Base-by-base conservation (phyloP, 805 yeast genomes). In the Wickerhamomyces canadensis region DNA sequence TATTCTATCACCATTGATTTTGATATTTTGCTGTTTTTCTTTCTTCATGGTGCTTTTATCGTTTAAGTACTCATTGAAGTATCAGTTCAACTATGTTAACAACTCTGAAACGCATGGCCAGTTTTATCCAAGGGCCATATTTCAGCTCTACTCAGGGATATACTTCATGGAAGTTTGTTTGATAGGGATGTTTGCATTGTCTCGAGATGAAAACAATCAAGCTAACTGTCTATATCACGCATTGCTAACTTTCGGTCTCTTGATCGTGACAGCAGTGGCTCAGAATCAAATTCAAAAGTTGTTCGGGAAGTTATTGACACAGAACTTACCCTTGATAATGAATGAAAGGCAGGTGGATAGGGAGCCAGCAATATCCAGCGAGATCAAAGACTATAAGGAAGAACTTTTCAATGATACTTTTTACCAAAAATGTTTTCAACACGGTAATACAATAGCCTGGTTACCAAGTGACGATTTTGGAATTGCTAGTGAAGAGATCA, bases 81-180 rank as follows among this genome's bases (percentile, higher is more conserved):
- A 73, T 47, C 74, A 80, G 33, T 80, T 71, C 54, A 68, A 71
- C 44, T 62, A 58, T 27, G 59, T 55, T 12, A 76, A 77, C 41
- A 62, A 61, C 16, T 72, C 83, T 3, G 91, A 83, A 49, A 78
- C 86, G 0, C 61, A 67, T 49, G 96, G 96, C 0, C 67, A 65
- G 40, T 64, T 83, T 31, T 88, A 84, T 55, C 84, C 93, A 1
- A 65, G 67, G 3, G 94, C 95, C 0, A 58, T 88, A 15, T 68
- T 82, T 40, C 95, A 86, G 40, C 58, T 88, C 31, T 86, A 83
- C 51, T 68, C 84, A 0, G 97, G 97, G 0, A 61, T 88, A 2
- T 88, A 88, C 55, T 84, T 88, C 50, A 66, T 85, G 52, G 94
- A 88, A 51, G 65, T 81, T 26, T 83, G 89, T 44, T 59, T 88